Evolutionary conservation across 495 filamentous ascomycete species (phyloP), one percentile per base, ranked within the genome.

Genomic region (Patellaria atrata): DNA sequence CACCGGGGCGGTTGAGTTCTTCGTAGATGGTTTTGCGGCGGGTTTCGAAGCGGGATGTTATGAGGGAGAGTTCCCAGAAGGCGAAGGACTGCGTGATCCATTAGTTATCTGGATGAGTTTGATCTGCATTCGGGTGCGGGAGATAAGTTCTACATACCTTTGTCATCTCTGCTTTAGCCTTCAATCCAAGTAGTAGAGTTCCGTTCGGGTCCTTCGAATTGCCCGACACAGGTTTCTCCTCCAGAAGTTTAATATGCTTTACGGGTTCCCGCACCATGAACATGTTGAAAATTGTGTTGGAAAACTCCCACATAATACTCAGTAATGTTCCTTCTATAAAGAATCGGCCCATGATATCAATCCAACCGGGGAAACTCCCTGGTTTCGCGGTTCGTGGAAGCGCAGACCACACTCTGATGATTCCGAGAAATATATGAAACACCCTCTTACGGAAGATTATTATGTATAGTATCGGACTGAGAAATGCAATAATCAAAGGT

Each of bases 151-250:
- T 20, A 51, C 60, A 47, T 62, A 68, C 75, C 59, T 59, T 68
- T 23, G 68, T 63, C n/a, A 71, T 48, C 25, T 71, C 57, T 41
- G 77, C 82, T 53, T 70, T 85, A 13, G 77, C 71, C 42, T 75
- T 83, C 29, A 97, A 57, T 1, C 89, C 89, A 35, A 73, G 81
- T 28, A 96, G 52, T 25, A 97, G 61, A 47, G 77, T 93, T 22
- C 83, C 87, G 45, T 91, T 97, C 1, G 89, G 85, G 58, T 96
- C 91, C 43, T 74, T 79, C 3, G 82, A 80, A 35, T 84, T 78
- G 8, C 67, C 62, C 1, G 83, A 91, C 15, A 97, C 64, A n/a
- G 85, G 83, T 45, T 80, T 74, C 2, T 66, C 75, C 40, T 77
- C 73, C n/a, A n/a, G n/a, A n/a, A n/a, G n/a, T n/a, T n/a, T n/a